Percentiles rank a stretch among this genome's conserved stretches.
These are phyloP conservation scores for Stagonosporopsis cucurbitacearum DNA, from an alignment of 2,329 filamentous ascomycete species.

Conservation along the genomic window DNA sequence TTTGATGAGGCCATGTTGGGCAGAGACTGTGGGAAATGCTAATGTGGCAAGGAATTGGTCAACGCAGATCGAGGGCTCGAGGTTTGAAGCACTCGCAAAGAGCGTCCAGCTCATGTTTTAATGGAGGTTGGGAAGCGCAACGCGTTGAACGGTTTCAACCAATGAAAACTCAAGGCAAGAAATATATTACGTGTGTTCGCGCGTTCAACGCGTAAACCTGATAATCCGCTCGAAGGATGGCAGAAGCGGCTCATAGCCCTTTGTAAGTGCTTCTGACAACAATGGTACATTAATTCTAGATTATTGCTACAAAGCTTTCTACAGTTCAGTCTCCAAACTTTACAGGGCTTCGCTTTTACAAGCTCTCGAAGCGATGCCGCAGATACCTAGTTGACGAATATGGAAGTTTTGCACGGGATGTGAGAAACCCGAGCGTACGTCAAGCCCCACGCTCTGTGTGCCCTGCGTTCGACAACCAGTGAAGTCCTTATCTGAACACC, in stretches of 20 bases:
- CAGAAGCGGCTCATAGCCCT: neutral
- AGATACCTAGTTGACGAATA: too few relatives aligned
- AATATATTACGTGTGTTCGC: neutral
- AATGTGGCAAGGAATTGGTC: too few relatives aligned
- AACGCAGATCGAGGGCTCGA: too few relatives aligned
- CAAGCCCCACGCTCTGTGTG: neutral
- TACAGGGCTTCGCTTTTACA: too few relatives aligned
- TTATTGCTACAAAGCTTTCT: too few relatives aligned
- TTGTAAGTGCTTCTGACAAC: too few relatives aligned
- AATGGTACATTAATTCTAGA: too few relatives aligned
- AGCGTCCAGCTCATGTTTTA: neutral
- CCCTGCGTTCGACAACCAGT: neutral
- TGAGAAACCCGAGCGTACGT: neutral
- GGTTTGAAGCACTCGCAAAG: neutral
- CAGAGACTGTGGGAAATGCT: neutral
- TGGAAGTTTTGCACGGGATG: too few relatives aligned
- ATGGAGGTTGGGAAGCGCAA: neutral
- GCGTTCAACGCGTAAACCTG: neutral
- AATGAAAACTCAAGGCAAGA: neutral
- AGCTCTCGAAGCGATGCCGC: too few relatives aligned
- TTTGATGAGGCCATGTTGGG: neutral
- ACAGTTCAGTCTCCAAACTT: too few relatives aligned
- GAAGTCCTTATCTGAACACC: neutral
- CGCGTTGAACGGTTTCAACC: neutral
- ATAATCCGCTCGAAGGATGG: too few relatives aligned